Evolutionary conservation across 495 filamentous ascomycete species (phyloP), one percentile per base, ranked within the genome.

Genomic region (Aspergillus avenaceus): DNA sequence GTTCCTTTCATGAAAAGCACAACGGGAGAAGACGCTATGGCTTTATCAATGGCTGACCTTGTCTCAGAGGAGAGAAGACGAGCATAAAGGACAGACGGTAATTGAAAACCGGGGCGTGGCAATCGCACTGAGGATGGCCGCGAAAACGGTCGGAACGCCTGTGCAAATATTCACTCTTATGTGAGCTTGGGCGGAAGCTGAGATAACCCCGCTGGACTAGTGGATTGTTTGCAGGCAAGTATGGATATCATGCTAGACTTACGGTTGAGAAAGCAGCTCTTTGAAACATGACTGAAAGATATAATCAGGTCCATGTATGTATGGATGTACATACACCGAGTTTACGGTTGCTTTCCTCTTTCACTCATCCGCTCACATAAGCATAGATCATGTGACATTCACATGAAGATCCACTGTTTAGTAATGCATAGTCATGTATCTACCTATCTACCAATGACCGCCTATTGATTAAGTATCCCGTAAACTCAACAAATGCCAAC

Each of bases 1-100:
- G 93, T 97, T 44, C 93, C 92, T 71, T 97, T 97, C 92, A 97
- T 97, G 75, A 97, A 98, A 22, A 98, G 79, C 13, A 98, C 93
- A 0, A 98, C 92, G 4, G 91, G 92, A 8, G 89, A 84, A 2
- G 89, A 87, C 21, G 64, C 71, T 16, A 97, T 82, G 8, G 91
- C 91, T 64, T 90, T 87, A 61, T 97, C 87, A 54, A 98, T 97
- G 4, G 91, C 89, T 23, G 79, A 66, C 49, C 73, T 78, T 18
- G 85, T 91, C 54, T 90, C 82, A 24, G 82, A 75, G 11, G 93
- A 96, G 29, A 98, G 78, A 14, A 85, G 73, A 16, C 91, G 86
- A 31, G 79, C 61, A 45, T 74, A 63, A 34, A 70, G 55, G 41
- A 55, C 45, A 11, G 67, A 71, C 14, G 71, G 66, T 12, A 64